These are phyloP conservation scores for Alternaria gansuensis DNA, from an alignment of 2,329 filamentous ascomycete genomes.

Conservation along the genomic window DNA sequence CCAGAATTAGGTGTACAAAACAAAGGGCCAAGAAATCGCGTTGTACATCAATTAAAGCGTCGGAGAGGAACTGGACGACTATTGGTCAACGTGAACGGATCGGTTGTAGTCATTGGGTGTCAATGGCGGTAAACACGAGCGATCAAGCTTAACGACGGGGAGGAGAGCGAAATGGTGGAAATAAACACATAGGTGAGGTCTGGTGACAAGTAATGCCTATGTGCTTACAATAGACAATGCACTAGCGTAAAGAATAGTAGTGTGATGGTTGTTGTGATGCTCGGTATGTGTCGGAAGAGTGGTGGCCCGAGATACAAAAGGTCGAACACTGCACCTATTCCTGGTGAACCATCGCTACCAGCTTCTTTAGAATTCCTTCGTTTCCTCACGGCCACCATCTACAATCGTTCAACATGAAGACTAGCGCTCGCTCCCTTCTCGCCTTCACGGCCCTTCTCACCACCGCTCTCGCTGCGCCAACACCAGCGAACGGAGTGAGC, in stretches of 20 bases:
- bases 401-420: conserved; percentile 31
- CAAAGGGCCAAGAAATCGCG: conserved; percentile 26
- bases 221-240: conserved; percentile 7
- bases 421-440: conserved; percentile 27
- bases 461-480: conserved; percentile 29
- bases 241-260: conserved; percentile 7
- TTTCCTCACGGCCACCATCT: neutral
- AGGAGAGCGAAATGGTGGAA: conserved; percentile 15
- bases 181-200: conserved; percentile 4
- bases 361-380: conserved; percentile 4
- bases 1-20: conserved; percentile 19
- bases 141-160: conserved; percentile 7
- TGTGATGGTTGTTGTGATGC: neutral
- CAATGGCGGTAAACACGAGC: conserved; percentile 1
- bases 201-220: conserved; percentile 13
- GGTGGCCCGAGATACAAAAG: conserved; percentile 17
- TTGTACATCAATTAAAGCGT: conserved; percentile 19
- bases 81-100: conserved; percentile 25
- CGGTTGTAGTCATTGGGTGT: conserved; percentile 18
- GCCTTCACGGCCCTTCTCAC: conserved; percentile 29
- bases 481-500: conserved; percentile 30
- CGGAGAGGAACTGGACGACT: conserved; percentile 5
- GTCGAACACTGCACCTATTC: neutral
- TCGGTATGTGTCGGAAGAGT: neutral
- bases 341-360: conserved; percentile 5